These are phyloP conservation scores for Phytophthora citricola DNA, from an alignment of 352 stramenopile species.

Conservation along the genomic window DNA sequence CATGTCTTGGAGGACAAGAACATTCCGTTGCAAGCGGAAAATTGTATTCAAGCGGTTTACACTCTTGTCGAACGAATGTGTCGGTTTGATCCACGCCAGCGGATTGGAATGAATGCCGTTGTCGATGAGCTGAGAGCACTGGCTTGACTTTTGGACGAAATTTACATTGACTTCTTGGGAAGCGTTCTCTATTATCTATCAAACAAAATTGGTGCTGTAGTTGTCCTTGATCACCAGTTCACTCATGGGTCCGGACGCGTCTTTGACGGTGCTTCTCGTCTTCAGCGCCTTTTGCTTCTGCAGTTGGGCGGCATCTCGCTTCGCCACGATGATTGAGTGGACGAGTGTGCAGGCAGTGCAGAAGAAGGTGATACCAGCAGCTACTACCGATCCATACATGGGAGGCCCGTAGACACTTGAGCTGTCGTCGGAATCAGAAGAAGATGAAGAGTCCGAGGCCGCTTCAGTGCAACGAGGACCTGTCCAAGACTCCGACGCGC, in stretches of 20 bases:
- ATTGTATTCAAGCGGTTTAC: constrained; percentile 10
- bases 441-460: constrained; percentile 10
- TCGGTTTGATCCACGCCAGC: neutral
- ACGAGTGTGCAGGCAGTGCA: constrained; percentile 32
- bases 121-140: neutral
- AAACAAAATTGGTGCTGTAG: constrained; percentile 41
- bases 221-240: constrained; percentile 27
- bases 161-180: too few relatives aligned
- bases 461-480: constrained; percentile 22
- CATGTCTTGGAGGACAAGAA: neutral
- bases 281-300: constrained; percentile 8
- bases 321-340: constrained; percentile 20
- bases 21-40: constrained; percentile 7
- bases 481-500: constrained; percentile 18
- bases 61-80: constrained; percentile 17
- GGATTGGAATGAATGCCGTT: constrained; percentile 1
- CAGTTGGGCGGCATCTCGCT: constrained; percentile 9
- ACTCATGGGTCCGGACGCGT: constrained; percentile 18
- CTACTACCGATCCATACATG: constrained; percentile 27
- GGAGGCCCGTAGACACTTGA: constrained; percentile 20
- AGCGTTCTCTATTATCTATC: neutral
- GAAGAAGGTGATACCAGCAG: constrained; percentile 32
- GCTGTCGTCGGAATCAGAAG: constrained; percentile 19
- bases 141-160: neutral
- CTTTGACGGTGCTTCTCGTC: constrained; percentile 11